Evolutionary conservation across 2,329 filamentous ascomycete species (phyloP).

Genomic region (Escovopsis weberi): DNA sequence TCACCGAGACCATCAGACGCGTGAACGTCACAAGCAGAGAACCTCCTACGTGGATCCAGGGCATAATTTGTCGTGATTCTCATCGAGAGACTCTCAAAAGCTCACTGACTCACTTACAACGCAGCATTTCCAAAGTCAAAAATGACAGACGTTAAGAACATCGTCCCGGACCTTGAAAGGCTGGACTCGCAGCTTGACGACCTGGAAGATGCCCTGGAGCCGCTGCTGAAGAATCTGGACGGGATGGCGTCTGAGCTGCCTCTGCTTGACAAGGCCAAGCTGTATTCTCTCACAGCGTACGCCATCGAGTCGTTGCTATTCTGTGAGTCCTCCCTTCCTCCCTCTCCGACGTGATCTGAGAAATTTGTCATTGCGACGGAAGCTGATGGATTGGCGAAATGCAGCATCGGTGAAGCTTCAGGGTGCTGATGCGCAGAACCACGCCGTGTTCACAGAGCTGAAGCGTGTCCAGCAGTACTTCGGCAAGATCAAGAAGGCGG

Average conservation of each 20-base stretch:
- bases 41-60: no score
- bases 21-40: no score
- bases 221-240: slow-evolving; percentile 54
- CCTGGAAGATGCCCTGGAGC: slow-evolving; percentile 57
- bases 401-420: slow-evolving; percentile 60
- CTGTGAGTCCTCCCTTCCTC: slow-evolving; percentile 36
- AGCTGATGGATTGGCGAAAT: neutral
- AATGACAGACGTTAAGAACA: slow-evolving; percentile 34
- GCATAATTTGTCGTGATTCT: no score
- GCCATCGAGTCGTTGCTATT: slow-evolving; percentile 84
- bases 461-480: slow-evolving; percentile 83
- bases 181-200: slow-evolving; percentile 68
- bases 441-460: slow-evolving; percentile 75
- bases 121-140: neutral
- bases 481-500: slow-evolving; percentile 70
- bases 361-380: slow-evolving; percentile 2
- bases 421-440: slow-evolving; percentile 66
- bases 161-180: slow-evolving; percentile 54
- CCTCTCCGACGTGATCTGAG: neutral
- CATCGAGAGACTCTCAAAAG: neutral
- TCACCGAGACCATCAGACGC: neutral
- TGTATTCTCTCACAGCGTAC: slow-evolving; percentile 79
- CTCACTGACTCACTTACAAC: neutral
- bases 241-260: slow-evolving; percentile 65
- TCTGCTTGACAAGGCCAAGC: slow-evolving; percentile 87